phyloP scores from a whole-genome alignment of 179 eudicot species.

The Heliamphora pulchella region DNA sequence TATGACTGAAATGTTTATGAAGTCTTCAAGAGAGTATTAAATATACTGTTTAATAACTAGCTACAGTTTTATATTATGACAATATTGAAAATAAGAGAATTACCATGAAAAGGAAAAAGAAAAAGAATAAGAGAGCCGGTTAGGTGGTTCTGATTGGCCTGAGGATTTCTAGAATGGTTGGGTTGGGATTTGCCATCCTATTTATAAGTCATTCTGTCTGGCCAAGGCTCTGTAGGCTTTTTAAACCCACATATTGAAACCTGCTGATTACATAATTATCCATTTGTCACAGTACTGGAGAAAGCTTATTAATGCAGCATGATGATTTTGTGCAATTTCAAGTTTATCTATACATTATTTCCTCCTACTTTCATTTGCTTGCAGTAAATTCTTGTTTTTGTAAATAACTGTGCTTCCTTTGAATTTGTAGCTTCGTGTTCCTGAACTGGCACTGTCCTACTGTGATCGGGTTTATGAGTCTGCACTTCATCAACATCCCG shows the following conservation, averaged over 20 bases:
- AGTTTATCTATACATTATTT: neutral
- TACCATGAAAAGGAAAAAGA: neutral
- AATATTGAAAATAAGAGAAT: neutral
- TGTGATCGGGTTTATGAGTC: constrained; percentile 86
- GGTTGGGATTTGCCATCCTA: neutral
- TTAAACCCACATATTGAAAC: constrained; percentile 1
- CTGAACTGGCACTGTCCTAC: constrained; percentile 82
- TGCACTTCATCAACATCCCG: constrained; percentile 51
- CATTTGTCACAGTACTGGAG: neutral
- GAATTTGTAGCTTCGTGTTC: constrained; percentile 72
- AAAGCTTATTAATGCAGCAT: neutral
- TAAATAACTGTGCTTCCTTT: neutral
- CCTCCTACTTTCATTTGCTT: neutral
- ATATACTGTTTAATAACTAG: neutral
- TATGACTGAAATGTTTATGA: constrained; percentile 1
- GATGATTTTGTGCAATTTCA: neutral
- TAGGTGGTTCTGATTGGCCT: constrained; percentile 5
- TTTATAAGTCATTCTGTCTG: neutral
- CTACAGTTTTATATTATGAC: neutral
- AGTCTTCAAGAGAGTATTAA: neutral
- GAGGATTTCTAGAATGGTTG: neutral
- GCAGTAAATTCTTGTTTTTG: neutral
- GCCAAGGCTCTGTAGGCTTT: neutral
- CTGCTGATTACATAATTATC: neutral
- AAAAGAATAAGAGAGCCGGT: neutral